Evolutionary conservation across 495 filamentous ascomycete genomes (phyloP).

Genomic region (Daldinia vernicosa): DNA sequence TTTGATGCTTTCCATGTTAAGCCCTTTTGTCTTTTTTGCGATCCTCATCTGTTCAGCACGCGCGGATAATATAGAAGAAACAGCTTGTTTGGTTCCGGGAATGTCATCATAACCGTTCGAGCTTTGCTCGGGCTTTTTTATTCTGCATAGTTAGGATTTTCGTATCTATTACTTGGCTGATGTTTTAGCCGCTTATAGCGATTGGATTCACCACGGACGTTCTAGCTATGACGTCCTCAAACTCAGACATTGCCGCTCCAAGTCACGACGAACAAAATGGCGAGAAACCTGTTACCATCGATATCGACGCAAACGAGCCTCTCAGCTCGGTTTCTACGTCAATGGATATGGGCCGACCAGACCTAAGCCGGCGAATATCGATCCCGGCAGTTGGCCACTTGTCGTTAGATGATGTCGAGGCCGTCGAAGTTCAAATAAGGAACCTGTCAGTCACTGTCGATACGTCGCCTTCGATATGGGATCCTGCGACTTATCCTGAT

Average conservation of each 20-base stretch:
- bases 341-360: slow-evolving; percentile 33
- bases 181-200: slow-evolving; percentile 1
- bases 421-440: slow-evolving; percentile 65
- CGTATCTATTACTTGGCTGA: not conserved
- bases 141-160: not conserved
- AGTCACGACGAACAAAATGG: slow-evolving; percentile 4
- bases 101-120: slow-evolving; percentile 21
- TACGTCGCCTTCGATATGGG: slow-evolving; percentile 52
- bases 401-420: slow-evolving; percentile 67
- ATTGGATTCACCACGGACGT: not conserved
- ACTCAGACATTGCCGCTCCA: not conserved
- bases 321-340: slow-evolving; percentile 39
- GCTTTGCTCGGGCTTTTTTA: slow-evolving; percentile 6
- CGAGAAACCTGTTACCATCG: slow-evolving; percentile 12
- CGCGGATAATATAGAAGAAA: not conserved
- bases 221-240: slow-evolving; percentile 24
- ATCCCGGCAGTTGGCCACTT: slow-evolving; percentile 53
- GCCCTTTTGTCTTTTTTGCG: not conserved
- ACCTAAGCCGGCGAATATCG: slow-evolving; percentile 27
- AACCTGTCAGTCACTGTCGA: slow-evolving; percentile 65
- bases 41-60: not conserved
- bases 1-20: not conserved
- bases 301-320: slow-evolving; percentile 33
- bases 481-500: slow-evolving; percentile 45
- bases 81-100: not conserved